A percentile compares a stretch with the other conserved stretches of the same genome.
These are phyloP conservation scores for Mortierella alpina DNA, from an alignment of 192 early-diverging fungal species.

Conservation along the genomic window DNA sequence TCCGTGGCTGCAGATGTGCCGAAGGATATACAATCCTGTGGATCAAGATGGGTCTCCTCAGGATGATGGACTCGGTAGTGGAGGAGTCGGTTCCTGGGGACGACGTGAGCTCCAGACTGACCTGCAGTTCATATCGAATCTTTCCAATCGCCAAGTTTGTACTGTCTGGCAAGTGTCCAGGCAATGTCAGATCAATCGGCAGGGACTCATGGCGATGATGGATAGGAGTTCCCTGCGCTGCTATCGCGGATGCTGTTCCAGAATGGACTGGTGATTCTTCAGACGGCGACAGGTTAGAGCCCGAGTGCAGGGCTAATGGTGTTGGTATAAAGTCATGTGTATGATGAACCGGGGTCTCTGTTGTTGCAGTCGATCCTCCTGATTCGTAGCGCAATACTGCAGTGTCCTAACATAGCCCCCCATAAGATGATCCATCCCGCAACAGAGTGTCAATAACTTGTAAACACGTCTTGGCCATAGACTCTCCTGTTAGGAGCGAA, in stretches of 20 bases:
- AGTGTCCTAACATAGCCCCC: conserved; percentile 25
- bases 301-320: conserved; percentile 15
- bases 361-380: conserved; percentile 9
- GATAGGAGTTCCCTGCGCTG: neutral
- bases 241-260: neutral
- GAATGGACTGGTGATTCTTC: neutral
- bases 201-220: conserved; percentile 33
- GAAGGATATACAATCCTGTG: conserved; percentile 50
- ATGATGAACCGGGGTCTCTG: conserved; percentile 50
- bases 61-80: conserved; percentile 21
- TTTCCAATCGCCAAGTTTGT: conserved; percentile 28
- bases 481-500: neutral
- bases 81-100: conserved; percentile 24
- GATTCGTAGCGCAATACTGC: conserved; percentile 42
- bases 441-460: neutral
- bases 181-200: conserved; percentile 38
- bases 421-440: neutral
- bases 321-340: conserved; percentile 49
- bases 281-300: neutral
- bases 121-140: conserved; percentile 50
- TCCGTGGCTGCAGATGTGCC: conserved; percentile 28
- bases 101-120: conserved; percentile 29
- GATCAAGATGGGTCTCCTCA: conserved; percentile 29
- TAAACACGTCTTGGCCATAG: too few relatives aligned
- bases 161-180: conserved; percentile 44